A percentile compares a stretch with the other conserved stretches of the same genome.
Conservation (phyloP, 2,329 filamentous ascomycete genomes). For the Nemania serpens region DNA sequence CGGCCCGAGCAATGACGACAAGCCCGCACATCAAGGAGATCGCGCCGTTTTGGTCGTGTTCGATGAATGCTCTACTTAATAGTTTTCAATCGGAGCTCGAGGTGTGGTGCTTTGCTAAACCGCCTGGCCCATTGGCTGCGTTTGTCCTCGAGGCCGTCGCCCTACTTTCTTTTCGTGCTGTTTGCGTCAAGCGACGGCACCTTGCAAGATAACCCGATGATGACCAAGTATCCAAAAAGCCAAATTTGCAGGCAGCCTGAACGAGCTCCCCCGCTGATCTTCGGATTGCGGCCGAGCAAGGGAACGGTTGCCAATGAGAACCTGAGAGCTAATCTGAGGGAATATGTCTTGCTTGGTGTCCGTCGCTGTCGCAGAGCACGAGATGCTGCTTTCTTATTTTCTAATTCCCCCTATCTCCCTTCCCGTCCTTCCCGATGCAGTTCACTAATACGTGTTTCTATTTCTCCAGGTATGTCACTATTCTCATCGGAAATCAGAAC, state of each 20-base stretch:
- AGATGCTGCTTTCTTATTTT: not conserved
- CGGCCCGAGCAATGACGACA: constrained; percentile 39
- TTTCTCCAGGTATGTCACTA: too few relatives aligned
- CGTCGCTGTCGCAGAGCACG: not conserved
- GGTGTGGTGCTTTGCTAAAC: constrained; percentile 34
- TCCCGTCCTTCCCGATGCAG: not conserved
- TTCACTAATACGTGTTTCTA: too few relatives aligned
- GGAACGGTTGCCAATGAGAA: constrained; percentile 57
- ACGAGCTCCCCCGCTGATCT: constrained; percentile 23
- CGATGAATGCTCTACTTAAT: constrained; percentile 41
- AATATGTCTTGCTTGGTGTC: constrained; percentile 26
- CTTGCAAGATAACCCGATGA: constrained; percentile 50
- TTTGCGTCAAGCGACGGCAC: constrained; percentile 27
- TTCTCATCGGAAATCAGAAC: not conserved
- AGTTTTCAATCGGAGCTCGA: constrained; percentile 61
- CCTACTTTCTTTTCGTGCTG: constrained; percentile 25
- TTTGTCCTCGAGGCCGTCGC: constrained; percentile 18
- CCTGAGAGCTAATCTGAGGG: constrained; percentile 63
- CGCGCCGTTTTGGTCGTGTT: constrained; percentile 26
- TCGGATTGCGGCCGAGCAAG: constrained; percentile 25
- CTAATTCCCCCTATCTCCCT: not conserved
- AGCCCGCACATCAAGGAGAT: constrained; percentile 31
- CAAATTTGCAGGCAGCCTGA: constrained; percentile 60
- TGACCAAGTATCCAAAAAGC: constrained; percentile 61
- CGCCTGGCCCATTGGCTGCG: constrained; percentile 31